phyloP scores from a whole-genome alignment of 352 stramenopile species.

The Phytophthora kernoviae region DNA sequence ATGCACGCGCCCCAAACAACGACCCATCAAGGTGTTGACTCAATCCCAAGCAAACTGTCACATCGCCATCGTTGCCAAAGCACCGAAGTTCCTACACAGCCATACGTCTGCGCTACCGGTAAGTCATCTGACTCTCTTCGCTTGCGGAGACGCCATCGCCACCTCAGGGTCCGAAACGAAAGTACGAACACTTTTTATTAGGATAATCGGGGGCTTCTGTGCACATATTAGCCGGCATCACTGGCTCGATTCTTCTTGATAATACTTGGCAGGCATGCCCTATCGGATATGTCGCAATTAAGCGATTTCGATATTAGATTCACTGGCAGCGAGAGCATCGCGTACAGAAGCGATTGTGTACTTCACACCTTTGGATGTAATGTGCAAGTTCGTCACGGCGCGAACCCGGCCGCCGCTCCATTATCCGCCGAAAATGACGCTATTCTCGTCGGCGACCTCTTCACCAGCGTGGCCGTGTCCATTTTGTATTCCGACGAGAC shows the following conservation, averaged over 20 bases:
- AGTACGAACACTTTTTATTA: conserved; percentile 21
- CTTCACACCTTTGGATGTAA: conserved; percentile 62
- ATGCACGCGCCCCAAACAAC: no score
- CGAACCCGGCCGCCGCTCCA: conserved; percentile 66
- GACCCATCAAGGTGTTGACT: no score
- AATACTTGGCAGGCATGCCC: conserved; percentile 20
- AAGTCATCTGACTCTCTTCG: no score
- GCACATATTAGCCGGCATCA: conserved; percentile 5
- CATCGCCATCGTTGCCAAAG: no score
- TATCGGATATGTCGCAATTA: conserved; percentile 12
- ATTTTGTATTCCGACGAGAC: conserved; percentile 61
- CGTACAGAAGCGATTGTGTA: conserved; percentile 67
- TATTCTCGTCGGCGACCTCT: conserved; percentile 64
- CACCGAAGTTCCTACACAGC: no score
- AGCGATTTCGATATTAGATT: conserved; percentile 31
- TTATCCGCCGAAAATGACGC: conserved; percentile 74
- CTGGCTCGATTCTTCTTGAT: conserved; percentile 10
- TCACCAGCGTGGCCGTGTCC: conserved; percentile 48
- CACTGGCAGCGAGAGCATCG: conserved; percentile 50
- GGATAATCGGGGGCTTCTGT: conserved; percentile 21
- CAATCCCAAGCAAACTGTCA: no score
- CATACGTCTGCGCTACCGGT: no score
- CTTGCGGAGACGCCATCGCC: no score
- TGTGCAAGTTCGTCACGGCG: conserved; percentile 78
- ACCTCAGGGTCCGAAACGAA: no score